These are phyloP conservation scores for Neonectria faginata DNA, from an alignment of 2,329 filamentous ascomycete genomes.

Conservation along the genomic window DNA sequence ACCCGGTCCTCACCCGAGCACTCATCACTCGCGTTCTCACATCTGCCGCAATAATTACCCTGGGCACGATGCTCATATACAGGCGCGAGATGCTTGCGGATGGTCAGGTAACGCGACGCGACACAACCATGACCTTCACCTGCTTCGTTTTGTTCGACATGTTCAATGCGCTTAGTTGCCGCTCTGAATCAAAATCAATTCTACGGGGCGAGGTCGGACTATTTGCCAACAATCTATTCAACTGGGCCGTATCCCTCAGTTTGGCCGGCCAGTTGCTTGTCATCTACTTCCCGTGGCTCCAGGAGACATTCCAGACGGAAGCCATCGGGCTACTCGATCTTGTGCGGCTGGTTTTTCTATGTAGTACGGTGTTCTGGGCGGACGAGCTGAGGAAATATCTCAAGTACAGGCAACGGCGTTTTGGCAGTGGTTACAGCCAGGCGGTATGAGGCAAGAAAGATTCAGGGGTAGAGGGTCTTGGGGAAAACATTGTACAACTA, in stretches of 20 bases:
- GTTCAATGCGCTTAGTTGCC: slow-evolving; percentile 97
- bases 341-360: slow-evolving; percentile 76
- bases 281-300: slow-evolving; percentile 93
- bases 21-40: slow-evolving; percentile 88
- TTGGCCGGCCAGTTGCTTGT: slow-evolving; percentile 88
- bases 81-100: slow-evolving; percentile 89
- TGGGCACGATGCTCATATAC: slow-evolving; percentile 92
- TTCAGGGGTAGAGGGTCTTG: slow-evolving; percentile 8
- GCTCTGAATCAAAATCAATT: slow-evolving; percentile 90
- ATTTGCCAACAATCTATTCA: slow-evolving; percentile 92
- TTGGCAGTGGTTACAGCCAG: slow-evolving; percentile 73
- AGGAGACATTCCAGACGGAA: slow-evolving; percentile 96
- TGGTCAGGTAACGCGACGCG: slow-evolving; percentile 85
- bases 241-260: slow-evolving; percentile 90
- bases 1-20: slow-evolving; percentile 87
- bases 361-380: slow-evolving; percentile 94
- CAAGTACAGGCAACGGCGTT: slow-evolving; percentile 67
- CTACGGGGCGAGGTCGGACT: slow-evolving; percentile 86
- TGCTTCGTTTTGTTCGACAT: slow-evolving; percentile 99
- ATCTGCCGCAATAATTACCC: slow-evolving; percentile 89
- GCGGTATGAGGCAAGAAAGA: slow-evolving; percentile 61
- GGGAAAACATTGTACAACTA: slow-evolving; percentile 29
- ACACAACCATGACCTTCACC: slow-evolving; percentile 99
- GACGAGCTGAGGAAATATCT: slow-evolving; percentile 91
- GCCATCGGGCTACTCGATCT: slow-evolving; percentile 81